A percentile compares a stretch with the other conserved stretches of the same genome.
Evolutionary conservation across 176 grass and related monocot genomes (phyloP).

Genomic region (Aechmea fasciata): DNA sequence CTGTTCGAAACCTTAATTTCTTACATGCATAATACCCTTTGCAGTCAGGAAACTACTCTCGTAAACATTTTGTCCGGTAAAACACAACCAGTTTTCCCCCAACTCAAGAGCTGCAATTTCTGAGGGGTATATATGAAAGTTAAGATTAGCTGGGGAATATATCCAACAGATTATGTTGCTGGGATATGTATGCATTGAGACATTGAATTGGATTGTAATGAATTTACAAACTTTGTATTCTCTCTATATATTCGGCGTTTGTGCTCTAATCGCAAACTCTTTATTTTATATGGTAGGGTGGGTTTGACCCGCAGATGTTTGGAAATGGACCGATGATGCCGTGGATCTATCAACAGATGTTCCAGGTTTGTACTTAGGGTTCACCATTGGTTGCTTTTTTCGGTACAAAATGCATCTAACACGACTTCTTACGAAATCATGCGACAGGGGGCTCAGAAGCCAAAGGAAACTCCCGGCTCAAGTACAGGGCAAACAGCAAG

Average conservation of each 20-base stretch:
- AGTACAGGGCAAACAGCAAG: constrained; percentile 40
- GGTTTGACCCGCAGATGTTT: constrained; percentile 84
- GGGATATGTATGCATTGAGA: not conserved
- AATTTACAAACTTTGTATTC: not conserved
- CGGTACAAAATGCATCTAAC: not conserved
- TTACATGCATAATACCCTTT: too few relatives aligned
- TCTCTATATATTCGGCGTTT: not conserved
- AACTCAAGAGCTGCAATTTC: too few relatives aligned
- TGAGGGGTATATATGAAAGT: too few relatives aligned
- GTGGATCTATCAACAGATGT: constrained; percentile 78
- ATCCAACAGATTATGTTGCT: too few relatives aligned
- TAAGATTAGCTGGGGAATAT: too few relatives aligned
- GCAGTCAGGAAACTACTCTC: too few relatives aligned
- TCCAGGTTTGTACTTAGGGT: constrained; percentile 42
- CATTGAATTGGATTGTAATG: not conserved
- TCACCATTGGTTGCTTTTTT: constrained; percentile 11
- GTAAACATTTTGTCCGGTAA: too few relatives aligned
- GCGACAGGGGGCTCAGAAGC: constrained; percentile 57
- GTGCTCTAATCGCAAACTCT: constrained; percentile 11
- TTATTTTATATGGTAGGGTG: constrained; percentile 50
- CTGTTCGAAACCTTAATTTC: too few relatives aligned
- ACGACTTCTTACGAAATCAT: constrained; percentile 11
- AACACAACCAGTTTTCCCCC: too few relatives aligned
- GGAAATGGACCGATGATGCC: constrained; percentile 86
- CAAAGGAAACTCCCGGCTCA: constrained; percentile 41